Base-by-base conservation (phyloP, 352 stramenopile genomes). In the Globisporangium paddicum region DNA sequence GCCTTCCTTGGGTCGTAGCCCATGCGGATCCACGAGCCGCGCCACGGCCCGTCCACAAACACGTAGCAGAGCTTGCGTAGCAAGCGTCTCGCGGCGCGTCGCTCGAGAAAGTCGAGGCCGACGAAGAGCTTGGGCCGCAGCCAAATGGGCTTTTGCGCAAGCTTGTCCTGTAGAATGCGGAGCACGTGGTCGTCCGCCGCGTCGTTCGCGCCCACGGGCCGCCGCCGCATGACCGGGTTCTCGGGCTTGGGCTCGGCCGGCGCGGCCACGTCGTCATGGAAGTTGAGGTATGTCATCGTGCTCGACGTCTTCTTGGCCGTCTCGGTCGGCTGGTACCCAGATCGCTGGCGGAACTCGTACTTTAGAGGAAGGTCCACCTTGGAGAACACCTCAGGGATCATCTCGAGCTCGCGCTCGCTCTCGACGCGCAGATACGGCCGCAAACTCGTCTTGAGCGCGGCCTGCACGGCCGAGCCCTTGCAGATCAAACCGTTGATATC, bases 381-480 rank as follows among this genome's bases (percentile, higher is more conserved):
- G 5, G 84, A 93, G 58, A 93, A 93, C 18, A 93, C 79, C 55
- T 91, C 81, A 1, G 84, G 84, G 37, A 92, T 78, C 56, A 93
- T 66, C 60, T 93, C 84, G 2, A 91, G 58, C 42, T 90, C 73
- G 7, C 63, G 56, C 52, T 86, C 77, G 9, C 72, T 67, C 28
- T 66, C 58, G 0, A 89, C 72, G 23, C 62, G 58, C 55, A 90
- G 48, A 58, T 88, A 93, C 40, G 79, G 73, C 8, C 76, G 71
- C 32, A 93, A 72, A 66, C 69, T 75, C 47, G 69, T 68, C 41
- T 84, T 74, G n/a, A 87, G 64, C 50, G 73, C 55, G 37, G 64
- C 52, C 55, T 88, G 80, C 34, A 61, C 41, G 21, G 64, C 25
- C 1, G 80, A 84, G 1, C 69, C 65, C 1, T 62, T 72, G 30